phyloP scores from a whole-genome alignment of 78 protist species.

The Dictyostelium citrinum region DNA sequence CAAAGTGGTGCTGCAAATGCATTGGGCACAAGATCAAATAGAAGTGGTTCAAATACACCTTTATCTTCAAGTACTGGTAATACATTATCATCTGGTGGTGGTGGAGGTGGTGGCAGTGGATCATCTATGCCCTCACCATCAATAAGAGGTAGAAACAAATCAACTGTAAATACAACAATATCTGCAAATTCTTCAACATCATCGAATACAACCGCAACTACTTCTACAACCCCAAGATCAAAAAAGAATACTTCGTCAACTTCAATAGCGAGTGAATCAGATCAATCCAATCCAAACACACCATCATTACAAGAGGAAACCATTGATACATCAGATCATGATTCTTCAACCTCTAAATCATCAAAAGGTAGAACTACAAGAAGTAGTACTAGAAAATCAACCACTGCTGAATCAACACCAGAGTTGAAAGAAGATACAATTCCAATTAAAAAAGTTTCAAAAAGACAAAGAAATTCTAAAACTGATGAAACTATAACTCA shows the following conservation, averaged over 20 bases:
- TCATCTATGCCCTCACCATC: constrained; percentile 14
- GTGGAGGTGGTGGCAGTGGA: background rate
- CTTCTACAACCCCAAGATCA: background rate
- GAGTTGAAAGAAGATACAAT: background rate
- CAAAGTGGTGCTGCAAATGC: background rate
- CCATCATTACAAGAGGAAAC: constrained; percentile 19
- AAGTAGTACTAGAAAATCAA: background rate
- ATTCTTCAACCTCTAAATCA: background rate
- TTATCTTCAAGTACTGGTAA: background rate
- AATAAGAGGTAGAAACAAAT: constrained; percentile 31
- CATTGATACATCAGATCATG: background rate
- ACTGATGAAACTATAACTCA: constrained; percentile 11
- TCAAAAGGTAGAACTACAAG: background rate
- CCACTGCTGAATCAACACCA: background rate
- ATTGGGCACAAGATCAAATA: background rate
- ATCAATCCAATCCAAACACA: constrained; percentile 12
- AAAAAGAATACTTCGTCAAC: background rate
- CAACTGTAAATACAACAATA: background rate
- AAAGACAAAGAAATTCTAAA: constrained; percentile 25
- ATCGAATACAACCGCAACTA: background rate
- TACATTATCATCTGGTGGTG: background rate
- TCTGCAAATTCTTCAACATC: background rate
- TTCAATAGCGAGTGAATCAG: background rate
- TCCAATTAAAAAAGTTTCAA: constrained; percentile 15
- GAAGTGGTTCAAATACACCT: background rate